A percentile compares a stretch with the other conserved stretches of the same genome.
These are phyloP conservation scores for Choanephora cucurbitarum DNA, from an alignment of 371 early-diverging fungal species.

Conservation along the genomic window DNA sequence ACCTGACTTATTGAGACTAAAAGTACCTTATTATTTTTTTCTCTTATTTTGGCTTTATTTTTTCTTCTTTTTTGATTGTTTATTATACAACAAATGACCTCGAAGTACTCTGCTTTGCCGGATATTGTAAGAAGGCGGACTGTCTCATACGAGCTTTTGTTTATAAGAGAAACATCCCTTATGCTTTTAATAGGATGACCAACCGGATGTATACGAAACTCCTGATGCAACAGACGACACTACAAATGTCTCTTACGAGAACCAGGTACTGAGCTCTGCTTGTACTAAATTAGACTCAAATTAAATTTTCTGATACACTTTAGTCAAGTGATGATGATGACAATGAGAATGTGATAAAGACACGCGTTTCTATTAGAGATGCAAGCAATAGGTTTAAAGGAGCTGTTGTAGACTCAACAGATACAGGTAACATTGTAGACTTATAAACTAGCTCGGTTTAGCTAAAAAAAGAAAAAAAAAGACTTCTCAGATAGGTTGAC, in stretches of 20 bases:
- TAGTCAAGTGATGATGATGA: conserved; percentile 59
- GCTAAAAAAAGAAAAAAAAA: conserved; percentile 9
- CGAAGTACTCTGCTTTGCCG: conserved; percentile 70
- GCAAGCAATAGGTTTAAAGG: conserved; percentile 61
- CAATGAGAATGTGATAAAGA: conserved; percentile 59
- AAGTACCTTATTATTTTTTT: too few relatives aligned
- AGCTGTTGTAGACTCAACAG: conserved; percentile 45
- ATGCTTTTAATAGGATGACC: conserved; percentile 59
- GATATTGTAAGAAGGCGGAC: conserved; percentile 75
- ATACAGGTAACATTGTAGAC: conserved; percentile 36
- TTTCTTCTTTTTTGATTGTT: neutral
- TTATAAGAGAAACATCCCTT: neutral
- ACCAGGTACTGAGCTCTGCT: conserved; percentile 54
- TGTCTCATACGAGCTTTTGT: too few relatives aligned
- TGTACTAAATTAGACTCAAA: too few relatives aligned
- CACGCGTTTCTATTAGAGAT: conserved; percentile 58
- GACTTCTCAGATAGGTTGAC: conserved; percentile 69
- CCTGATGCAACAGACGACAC: conserved; percentile 60
- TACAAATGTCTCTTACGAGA: conserved; percentile 54
- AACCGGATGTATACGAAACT: conserved; percentile 87
- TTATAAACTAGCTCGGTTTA: too few relatives aligned
- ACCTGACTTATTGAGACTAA: too few relatives aligned
- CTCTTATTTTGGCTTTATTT: too few relatives aligned
- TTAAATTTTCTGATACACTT: neutral
- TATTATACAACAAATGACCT: conserved; percentile 38